Evolutionary conservation across 2,329 filamentous ascomycete genomes (phyloP).

Genomic region (Stemphylium vesicarium): DNA sequence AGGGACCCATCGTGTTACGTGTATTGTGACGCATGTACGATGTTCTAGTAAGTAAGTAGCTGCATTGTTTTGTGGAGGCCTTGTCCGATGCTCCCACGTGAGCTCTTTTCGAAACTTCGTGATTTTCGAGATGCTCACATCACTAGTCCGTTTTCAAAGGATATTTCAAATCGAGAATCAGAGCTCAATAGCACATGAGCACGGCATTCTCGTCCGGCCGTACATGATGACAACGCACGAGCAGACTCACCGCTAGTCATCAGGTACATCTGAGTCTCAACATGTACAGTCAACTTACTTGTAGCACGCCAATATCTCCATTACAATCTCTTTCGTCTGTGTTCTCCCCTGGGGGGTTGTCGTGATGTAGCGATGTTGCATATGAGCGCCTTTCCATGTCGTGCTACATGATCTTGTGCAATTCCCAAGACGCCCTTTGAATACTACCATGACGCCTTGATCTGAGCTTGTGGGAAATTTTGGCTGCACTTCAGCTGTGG

Average conservation of each 20-base stretch:
- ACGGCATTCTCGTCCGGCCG: conserved; percentile 15
- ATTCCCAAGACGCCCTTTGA: conserved; percentile 8
- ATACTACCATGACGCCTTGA: conserved; percentile 7
- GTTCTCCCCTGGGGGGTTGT: conserved; percentile 14
- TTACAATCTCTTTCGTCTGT: conserved; percentile 9
- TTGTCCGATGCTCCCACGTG: too few species aligned
- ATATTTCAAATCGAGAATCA: too few species aligned
- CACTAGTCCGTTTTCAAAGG: too few species aligned
- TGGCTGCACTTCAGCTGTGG: background rate
- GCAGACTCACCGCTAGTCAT: conserved; percentile 1
- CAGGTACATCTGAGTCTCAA: background rate
- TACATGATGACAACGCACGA: conserved; percentile 5
- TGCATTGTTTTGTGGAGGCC: too few species aligned
- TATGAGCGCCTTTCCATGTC: background rate
- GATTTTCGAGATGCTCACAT: background rate
- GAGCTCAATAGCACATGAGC: background rate
- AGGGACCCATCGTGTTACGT: too few species aligned
- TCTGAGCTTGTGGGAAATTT: conserved; percentile 5
- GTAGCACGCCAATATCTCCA: conserved; percentile 15
- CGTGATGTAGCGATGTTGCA: conserved; percentile 30
- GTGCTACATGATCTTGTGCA: conserved; percentile 28
- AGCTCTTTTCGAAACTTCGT: background rate
- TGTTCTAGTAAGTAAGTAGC: too few species aligned
- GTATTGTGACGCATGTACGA: too few species aligned
- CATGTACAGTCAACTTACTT: background rate